Conservation (phyloP, 2,329 filamentous ascomycete genomes). For the Pyrenophora teres region DNA sequence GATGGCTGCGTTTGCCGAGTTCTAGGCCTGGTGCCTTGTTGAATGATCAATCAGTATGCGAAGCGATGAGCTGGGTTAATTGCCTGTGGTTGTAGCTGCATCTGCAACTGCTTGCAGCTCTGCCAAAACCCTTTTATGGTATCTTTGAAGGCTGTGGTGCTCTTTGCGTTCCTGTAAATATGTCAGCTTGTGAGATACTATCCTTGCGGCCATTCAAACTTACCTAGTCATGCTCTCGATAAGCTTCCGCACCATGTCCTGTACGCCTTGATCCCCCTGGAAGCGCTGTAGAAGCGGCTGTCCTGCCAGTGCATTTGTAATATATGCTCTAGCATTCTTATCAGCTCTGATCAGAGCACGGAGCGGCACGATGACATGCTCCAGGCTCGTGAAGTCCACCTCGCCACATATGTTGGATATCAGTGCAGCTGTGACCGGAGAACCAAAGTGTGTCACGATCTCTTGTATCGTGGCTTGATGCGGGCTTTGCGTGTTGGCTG, state of each 20-base stretch:
- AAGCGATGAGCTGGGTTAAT: slow-evolving; percentile 37
- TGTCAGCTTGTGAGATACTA: slow-evolving; percentile 18
- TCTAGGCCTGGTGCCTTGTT: slow-evolving; percentile 44
- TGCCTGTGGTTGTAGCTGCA: slow-evolving; percentile 41
- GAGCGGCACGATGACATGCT: slow-evolving; percentile 39
- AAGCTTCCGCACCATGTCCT: slow-evolving; percentile 42
- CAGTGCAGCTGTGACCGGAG: slow-evolving; percentile 36
- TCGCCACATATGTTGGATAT: slow-evolving; percentile 44
- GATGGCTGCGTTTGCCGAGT: slow-evolving; percentile 67
- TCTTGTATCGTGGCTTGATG: slow-evolving; percentile 40
- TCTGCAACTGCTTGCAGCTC: slow-evolving; percentile 44
- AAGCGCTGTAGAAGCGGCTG: slow-evolving; percentile 37
- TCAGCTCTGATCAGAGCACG: slow-evolving; percentile 41
- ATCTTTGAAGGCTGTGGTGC: slow-evolving; percentile 40
- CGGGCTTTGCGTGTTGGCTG: slow-evolving; percentile 32
- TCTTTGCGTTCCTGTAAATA: slow-evolving; percentile 44
- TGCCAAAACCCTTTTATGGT: slow-evolving; percentile 44
- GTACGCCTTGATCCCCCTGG: slow-evolving; percentile 34
- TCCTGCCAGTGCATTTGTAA: slow-evolving; percentile 37
- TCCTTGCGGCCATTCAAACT: not conserved
- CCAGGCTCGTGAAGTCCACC: slow-evolving; percentile 42
- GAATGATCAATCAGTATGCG: slow-evolving; percentile 9
- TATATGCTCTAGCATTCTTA: slow-evolving; percentile 38
- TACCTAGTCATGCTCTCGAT: slow-evolving; percentile 43
- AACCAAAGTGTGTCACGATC: slow-evolving; percentile 43